These are phyloP conservation scores for Lotus japonicus DNA, from an alignment of 306 rosid genomes.

Conservation along the genomic window DNA sequence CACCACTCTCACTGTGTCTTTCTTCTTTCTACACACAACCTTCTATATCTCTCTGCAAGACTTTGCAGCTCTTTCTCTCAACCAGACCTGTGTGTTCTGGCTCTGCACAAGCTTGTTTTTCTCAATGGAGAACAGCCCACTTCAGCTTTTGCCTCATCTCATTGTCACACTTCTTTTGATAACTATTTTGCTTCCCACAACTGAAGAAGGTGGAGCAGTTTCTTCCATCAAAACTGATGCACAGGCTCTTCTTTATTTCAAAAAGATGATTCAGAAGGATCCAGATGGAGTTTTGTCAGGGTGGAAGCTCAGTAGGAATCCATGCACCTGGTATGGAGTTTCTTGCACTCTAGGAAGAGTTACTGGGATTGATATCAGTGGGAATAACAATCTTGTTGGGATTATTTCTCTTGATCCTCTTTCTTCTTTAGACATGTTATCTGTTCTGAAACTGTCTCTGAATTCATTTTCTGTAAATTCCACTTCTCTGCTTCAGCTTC, in stretches of 20 bases:
- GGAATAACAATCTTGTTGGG: constrained; percentile 34
- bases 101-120: constrained; percentile 32
- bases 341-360: constrained; percentile 69
- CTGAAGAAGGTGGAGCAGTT: constrained; percentile 29
- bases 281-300: constrained; percentile 52
- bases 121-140: constrained; percentile 59
- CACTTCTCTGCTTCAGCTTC: constrained; percentile 72
- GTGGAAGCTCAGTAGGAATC: constrained; percentile 52
- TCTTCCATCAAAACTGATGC: constrained; percentile 64
- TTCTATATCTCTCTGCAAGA: constrained; percentile 19
- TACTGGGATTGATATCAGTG: constrained; percentile 59
- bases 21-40: constrained; percentile 25
- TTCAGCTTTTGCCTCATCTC: constrained; percentile 40
- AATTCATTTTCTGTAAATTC: constrained; percentile 67
- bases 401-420: constrained; percentile 52
- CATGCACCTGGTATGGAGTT: constrained; percentile 83
- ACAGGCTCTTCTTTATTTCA: constrained; percentile 62
- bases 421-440: constrained; percentile 57
- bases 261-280: constrained; percentile 60
- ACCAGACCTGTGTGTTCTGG: constrained; percentile 25
- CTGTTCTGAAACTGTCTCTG: constrained; percentile 51
- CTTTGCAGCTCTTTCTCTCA: constrained; percentile 14
- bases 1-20: constrained; percentile 33
- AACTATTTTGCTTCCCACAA: constrained; percentile 27
- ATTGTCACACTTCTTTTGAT: constrained; percentile 26